Percentiles rank a stretch among this genome's conserved stretches.
Evolutionary conservation across 2,329 filamentous ascomycete genomes (phyloP).

Genomic region (Dothidotthia symphoricarpi): DNA sequence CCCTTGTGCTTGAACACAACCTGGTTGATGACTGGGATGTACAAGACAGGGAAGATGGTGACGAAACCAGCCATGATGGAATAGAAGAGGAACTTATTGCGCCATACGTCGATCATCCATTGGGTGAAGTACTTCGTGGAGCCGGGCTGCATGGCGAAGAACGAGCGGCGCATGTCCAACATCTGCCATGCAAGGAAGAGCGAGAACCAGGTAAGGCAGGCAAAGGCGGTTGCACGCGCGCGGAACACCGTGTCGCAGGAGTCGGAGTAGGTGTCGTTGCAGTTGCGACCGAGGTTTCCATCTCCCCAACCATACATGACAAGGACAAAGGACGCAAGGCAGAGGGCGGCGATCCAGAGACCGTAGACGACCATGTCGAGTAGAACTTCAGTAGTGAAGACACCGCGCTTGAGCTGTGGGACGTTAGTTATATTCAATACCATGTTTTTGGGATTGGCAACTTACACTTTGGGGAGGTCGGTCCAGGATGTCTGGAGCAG

Average conservation of each 20-base stretch:
- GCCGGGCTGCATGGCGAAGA: constrained; percentile 70
- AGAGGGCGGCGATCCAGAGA: constrained; percentile 35
- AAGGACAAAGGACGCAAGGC: constrained; percentile 34
- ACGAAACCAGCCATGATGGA: constrained; percentile 40
- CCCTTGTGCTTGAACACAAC: constrained; percentile 64
- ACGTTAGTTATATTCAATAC: constrained; percentile 8
- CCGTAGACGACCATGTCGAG: constrained; percentile 40
- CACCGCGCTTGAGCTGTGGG: constrained; percentile 33
- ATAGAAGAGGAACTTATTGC: constrained; percentile 63
- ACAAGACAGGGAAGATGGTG: constrained; percentile 43
- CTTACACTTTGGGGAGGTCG: constrained; percentile 32
- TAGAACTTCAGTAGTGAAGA: constrained; percentile 38
- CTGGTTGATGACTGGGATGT: constrained; percentile 67
- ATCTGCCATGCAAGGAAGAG: constrained; percentile 78
- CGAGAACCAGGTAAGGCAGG: constrained; percentile 72
- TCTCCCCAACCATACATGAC: constrained; percentile 37
- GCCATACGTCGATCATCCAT: constrained; percentile 67
- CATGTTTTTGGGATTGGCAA: constrained; percentile 2
- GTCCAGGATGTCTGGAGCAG: constrained; percentile 34
- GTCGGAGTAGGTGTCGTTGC: constrained; percentile 31
- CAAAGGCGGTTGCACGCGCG: constrained; percentile 71
- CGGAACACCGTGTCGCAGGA: constrained; percentile 37
- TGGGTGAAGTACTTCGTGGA: constrained; percentile 57
- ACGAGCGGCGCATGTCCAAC: constrained; percentile 63
- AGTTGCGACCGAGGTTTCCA: constrained; percentile 32